phyloP scores from a whole-genome alignment of 371 early-diverging fungal species.

The Capniomyces stellatus region DNA sequence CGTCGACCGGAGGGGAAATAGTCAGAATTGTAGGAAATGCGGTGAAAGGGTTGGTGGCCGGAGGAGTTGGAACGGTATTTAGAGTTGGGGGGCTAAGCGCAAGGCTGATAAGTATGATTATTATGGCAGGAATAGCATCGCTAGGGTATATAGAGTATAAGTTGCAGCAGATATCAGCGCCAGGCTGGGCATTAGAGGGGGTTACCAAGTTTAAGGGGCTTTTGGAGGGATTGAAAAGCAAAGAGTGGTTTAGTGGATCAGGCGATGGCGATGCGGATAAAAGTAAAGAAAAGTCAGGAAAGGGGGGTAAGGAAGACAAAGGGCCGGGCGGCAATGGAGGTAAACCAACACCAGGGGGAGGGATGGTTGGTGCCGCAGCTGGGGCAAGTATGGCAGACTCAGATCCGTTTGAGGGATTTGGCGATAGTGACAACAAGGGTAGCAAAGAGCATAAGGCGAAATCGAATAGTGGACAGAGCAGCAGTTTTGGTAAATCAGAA shows the following conservation, averaged over 20 bases:
- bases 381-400: slow-evolving; percentile 3
- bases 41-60: background rate
- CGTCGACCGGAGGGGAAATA: background rate
- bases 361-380: slow-evolving; percentile 6
- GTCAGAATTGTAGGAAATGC: slow-evolving; percentile 1
- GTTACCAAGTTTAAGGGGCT: slow-evolving; percentile 16
- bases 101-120: slow-evolving; percentile 15
- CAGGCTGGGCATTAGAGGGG: slow-evolving; percentile 15
- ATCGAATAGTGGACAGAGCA: background rate
- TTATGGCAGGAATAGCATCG: slow-evolving; percentile 18
- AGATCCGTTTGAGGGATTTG: background rate
- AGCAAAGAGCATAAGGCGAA: background rate
- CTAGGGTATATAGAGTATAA: slow-evolving; percentile 23
- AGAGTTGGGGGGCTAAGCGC: background rate
- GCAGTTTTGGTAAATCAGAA: too few relatives aligned
- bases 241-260: background rate
- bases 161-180: slow-evolving; percentile 19
- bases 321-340: background rate
- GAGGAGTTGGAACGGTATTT: background rate
- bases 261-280: background rate
- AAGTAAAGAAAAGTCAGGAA: background rate
- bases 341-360: background rate
- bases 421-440: background rate
- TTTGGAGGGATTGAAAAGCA: slow-evolving; percentile 12
- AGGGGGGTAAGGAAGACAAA: background rate